phyloP scores from a whole-genome alignment of 768 basidiomycete genomes.

The Termitomyces sp. region DNA sequence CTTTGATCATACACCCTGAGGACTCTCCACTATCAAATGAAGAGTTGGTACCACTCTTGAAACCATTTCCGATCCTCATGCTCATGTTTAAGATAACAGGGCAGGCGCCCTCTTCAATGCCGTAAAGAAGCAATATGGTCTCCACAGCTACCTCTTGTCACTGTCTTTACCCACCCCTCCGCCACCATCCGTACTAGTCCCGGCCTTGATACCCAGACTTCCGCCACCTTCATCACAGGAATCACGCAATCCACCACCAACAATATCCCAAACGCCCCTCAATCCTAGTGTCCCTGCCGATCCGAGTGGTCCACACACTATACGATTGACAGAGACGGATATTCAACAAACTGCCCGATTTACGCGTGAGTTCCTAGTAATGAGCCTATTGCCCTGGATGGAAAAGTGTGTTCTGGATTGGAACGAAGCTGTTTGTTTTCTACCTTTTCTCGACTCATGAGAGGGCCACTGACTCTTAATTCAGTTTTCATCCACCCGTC shows the following conservation, averaged over 20 bases:
- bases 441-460: neutral
- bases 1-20: conserved; percentile 72
- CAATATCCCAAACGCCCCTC: conserved; percentile 15
- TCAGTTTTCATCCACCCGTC: conserved; percentile 69
- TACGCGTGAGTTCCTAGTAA: conserved; percentile 82
- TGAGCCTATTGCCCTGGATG: conserved; percentile 95
- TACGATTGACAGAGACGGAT: conserved; percentile 66
- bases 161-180: conserved; percentile 58
- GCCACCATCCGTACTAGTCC: conserved; percentile 65
- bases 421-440: conserved; percentile 70
- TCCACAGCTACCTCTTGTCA: conserved; percentile 70
- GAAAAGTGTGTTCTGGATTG: conserved; percentile 90
- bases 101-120: conserved; percentile 79
- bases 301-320: conserved; percentile 30
- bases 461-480: conserved; percentile 5
- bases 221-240: conserved; percentile 45
- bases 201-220: conserved; percentile 61
- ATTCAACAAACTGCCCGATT: conserved; percentile 74
- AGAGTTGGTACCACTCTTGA: conserved; percentile 54
- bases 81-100: conserved; percentile 32
- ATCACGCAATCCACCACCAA: conserved; percentile 18
- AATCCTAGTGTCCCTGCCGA: conserved; percentile 19
- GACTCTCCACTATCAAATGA: conserved; percentile 69
- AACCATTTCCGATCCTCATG: neutral
- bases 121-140: conserved; percentile 81